Evolutionary conservation across 2,329 filamentous ascomycete genomes (phyloP).

Genomic region (Apiospora koreana): DNA sequence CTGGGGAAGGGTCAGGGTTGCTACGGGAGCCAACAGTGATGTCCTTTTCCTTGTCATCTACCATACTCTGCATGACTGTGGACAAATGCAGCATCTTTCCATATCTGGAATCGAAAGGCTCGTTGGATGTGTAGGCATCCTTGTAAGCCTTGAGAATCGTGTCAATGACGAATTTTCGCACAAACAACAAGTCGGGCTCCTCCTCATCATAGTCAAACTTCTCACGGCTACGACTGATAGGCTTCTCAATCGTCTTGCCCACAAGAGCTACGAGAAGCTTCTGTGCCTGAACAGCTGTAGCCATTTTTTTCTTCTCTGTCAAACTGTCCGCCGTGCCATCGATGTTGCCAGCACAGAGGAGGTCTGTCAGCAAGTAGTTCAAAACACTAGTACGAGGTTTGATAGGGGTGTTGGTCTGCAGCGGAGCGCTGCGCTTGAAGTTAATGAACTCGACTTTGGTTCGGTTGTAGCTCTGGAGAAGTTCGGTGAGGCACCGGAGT

Average conservation of each 20-base stretch:
- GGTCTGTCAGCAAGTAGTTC: constrained; percentile 86
- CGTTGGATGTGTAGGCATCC: constrained; percentile 76
- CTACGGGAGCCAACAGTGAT: constrained; percentile 39
- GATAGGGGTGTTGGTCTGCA: constrained; percentile 82
- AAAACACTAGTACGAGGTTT: constrained; percentile 91
- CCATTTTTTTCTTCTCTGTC: constrained; percentile 77
- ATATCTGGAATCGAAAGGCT: constrained; percentile 83
- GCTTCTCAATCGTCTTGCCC: constrained; percentile 80
- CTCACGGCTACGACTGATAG: constrained; percentile 56
- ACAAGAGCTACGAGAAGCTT: constrained; percentile 85
- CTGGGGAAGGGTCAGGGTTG: constrained; percentile 33
- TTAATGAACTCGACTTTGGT: constrained; percentile 99
- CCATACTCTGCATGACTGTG: constrained; percentile 91
- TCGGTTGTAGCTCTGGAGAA: constrained; percentile 88
- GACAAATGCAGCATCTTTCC: constrained; percentile 83
- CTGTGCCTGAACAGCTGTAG: constrained; percentile 84
- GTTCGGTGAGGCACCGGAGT: constrained; percentile 86
- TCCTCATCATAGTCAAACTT: constrained; percentile 74
- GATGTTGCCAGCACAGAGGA: constrained; percentile 65
- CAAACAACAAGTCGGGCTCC: constrained; percentile 83
- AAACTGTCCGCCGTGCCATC: constrained; percentile 73
- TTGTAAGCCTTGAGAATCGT: constrained; percentile 91
- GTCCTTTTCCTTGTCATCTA: constrained; percentile 75
- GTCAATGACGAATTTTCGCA: constrained; percentile 92
- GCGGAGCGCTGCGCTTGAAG: constrained; percentile 88